Evolutionary conservation across 1,284 basidiomycete genomes (phyloP), one percentile per base, ranked within the genome.

Genomic region (Cutaneotrichosporon cavernicola): DNA sequence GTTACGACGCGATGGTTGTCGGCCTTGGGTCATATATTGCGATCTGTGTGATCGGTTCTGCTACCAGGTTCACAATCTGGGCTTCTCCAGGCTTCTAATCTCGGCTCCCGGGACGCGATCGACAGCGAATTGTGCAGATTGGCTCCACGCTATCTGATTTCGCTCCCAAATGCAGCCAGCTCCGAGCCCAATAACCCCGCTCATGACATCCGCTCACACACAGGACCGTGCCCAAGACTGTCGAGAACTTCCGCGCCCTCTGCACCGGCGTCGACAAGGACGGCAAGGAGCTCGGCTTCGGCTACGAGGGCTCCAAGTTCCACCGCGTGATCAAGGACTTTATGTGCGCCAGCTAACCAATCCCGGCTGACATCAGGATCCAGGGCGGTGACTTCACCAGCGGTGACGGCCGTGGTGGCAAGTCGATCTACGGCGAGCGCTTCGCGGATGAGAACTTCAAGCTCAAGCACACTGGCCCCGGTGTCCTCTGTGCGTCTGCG

Each of bases 401-500:
- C 49, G 86, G 85, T 57, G 86, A 87, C 70, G 86, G 86, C 64
- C 86, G 85, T 57, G 86, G 86, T 66, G 86, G 86, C 72, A 86
- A 86, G 80, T 79, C 77, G 36, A 86, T 86, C 80, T 86, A 86
- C 76, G 85, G 85, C 60, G 82, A 82, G 72, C 51, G 83, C 69
- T 88, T 88, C 76, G 73, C 83, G 46, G 87, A 88, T 70, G 87
- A 88, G 82, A 96, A 95, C 86, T 96, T 96, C 76, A 82, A 94
- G 85, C 89, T 95, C 78, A 88, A 87, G 79, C 93, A 97, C 84
- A 90, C 90, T 69, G 87, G 85, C 51, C 87, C 90, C 62, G 93
- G 92, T 73, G 84, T 86, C 63, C 86, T 96, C 68, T 95, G 77
- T 79, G 31, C 14, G 51, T 53, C 43, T 61, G 72, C 67, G 18